A percentile compares a stretch with the other conserved stretches of the same genome.
Evolutionary conservation across 768 basidiomycete genomes (phyloP).

Genomic region (Cystofilobasidium macerans): DNA sequence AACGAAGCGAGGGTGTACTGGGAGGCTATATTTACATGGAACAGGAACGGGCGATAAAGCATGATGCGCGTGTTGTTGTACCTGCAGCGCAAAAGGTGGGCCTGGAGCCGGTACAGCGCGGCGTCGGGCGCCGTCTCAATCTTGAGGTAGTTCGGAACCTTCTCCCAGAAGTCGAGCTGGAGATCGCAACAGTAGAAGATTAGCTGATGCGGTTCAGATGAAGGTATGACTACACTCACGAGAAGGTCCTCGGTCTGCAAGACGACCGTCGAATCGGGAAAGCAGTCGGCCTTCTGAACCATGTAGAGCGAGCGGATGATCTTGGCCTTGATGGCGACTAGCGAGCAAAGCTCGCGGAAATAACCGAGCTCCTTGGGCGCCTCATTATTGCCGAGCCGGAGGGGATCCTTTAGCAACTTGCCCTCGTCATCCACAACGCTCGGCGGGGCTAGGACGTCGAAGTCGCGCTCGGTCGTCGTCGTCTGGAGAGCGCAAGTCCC

Average conservation of each 20-base stretch:
- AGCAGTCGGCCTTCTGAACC: not conserved
- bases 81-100: constrained; percentile 3
- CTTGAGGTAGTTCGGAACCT: constrained; percentile 9
- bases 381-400: not conserved
- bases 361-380: not conserved
- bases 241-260: not conserved
- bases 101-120: constrained; percentile 7
- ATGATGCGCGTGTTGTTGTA: constrained; percentile 4
- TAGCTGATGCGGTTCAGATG: not conserved
- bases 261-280: not conserved
- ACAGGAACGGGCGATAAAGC: constrained; percentile 20
- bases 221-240: not conserved
- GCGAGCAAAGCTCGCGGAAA: not conserved
- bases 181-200: not conserved
- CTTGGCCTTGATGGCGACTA: not conserved
- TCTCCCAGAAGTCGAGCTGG: constrained; percentile 5
- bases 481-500: not conserved
- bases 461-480: not conserved
- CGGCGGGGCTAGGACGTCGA: not conserved
- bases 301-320: not conserved
- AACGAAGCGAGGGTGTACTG: not conserved
- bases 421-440: not conserved
- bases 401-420: not conserved
- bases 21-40: constrained; percentile 5
- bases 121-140: not conserved